Conservation (phyloP, 2,329 filamentous ascomycete species). For the Aspergillus novofumigatus region DNA sequence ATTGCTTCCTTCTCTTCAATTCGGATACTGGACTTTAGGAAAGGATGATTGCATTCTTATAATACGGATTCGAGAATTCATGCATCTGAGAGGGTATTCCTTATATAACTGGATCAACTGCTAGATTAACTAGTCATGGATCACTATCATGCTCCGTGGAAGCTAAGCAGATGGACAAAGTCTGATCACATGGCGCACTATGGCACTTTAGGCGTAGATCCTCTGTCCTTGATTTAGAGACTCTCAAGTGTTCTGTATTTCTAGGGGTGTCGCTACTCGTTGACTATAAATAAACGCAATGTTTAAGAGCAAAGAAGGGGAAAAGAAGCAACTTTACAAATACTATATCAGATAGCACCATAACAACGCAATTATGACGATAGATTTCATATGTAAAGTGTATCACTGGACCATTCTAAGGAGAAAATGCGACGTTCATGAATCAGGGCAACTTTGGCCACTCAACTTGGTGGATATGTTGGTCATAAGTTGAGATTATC, state of each 20-base stretch:
- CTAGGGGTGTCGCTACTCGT: background rate
- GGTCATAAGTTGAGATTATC: background rate
- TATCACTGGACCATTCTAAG: background rate
- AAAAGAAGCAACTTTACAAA: background rate
- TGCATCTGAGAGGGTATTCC: background rate
- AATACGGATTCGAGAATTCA: background rate
- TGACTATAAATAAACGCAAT: background rate
- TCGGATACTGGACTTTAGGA: background rate
- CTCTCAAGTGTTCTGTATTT: background rate
- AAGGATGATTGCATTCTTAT: background rate
- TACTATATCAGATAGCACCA: background rate
- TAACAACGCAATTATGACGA: background rate
- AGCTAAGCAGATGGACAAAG: background rate
- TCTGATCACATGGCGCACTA: background rate
- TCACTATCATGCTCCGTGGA: background rate
- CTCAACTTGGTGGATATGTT: background rate
- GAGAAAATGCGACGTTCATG: background rate
- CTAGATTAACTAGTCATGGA: background rate
- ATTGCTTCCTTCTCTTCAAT: background rate
- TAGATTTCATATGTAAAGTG: background rate
- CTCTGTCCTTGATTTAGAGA: background rate
- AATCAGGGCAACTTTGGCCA: background rate
- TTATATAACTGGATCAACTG: background rate
- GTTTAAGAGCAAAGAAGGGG: background rate
- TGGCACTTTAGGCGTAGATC: background rate